Base-by-base conservation (phyloP, 148 eudicot genomes). In the Cornus controversa region DNA sequence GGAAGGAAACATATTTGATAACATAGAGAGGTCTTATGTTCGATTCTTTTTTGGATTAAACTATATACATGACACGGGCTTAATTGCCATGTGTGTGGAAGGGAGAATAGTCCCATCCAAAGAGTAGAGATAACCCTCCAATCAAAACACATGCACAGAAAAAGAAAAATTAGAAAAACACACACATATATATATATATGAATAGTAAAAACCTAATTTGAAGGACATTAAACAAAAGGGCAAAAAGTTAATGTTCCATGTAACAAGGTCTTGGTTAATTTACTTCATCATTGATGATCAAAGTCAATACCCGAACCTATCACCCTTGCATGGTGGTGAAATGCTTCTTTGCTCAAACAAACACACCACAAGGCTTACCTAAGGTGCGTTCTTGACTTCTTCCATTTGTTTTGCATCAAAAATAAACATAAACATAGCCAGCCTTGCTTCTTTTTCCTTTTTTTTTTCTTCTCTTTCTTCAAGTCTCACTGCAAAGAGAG, bases 331-430 rank as follows among this genome's bases (percentile, higher is more conserved):
- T 31, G 42, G 57, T 60, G 80, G 77, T 74, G 58, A 80, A 66
- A 72, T 73, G 66, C 36, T 80, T 58, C 23, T 13, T 47, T 16
- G 23, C 22, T 6, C 14, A 0, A 58, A 65, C 75, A 24, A 75
- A 40, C 80, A 79, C 82, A 78, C 70, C 34, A 14, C 88, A 85
- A 81, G 85, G 91, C 71, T 80, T 70, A 82, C 66, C 75, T 74
- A 76, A 83, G 97, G 97, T 92, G 92, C 97, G 94, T 91, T 92
- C 97, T 92, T 92, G 97, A 92, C 97, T 90, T 90, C 89, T 79
- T 86, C 87, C 89, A 62, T 73, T 74, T 37, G 40, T 77, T 8
- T 47, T 36, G 9, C 66, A 25, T 45, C 63, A 60, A 79, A 71
- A 23, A 68, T n/a, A n/a, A n/a, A n/a, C n/a, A 54, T 84, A 76